These are phyloP conservation scores for Colletotrichum spinosum DNA, from an alignment of 2,329 filamentous ascomycete species.

Conservation along the genomic window DNA sequence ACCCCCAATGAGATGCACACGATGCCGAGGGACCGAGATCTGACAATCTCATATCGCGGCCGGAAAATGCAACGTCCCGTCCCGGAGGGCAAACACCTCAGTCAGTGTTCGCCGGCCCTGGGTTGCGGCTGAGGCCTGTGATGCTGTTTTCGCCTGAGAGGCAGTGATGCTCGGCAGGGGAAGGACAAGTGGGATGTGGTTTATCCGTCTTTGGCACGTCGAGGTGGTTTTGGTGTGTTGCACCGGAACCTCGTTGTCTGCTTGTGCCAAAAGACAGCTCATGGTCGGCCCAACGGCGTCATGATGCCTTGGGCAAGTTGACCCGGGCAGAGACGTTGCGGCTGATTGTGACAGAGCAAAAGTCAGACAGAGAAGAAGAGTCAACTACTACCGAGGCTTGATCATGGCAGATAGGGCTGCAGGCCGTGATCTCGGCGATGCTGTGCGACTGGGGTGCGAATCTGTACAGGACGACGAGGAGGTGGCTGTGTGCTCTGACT, in stretches of 20 bases:
- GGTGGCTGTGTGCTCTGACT: conserved; percentile 8
- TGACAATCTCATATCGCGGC: conserved; percentile 8
- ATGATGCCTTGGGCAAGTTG: conserved; percentile 25
- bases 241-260: conserved; percentile 20
- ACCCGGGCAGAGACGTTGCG: not conserved
- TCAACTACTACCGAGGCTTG: not conserved
- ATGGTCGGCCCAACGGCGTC: conserved; percentile 10
- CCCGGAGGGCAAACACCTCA: conserved; percentile 23
- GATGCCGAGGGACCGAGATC: conserved; percentile 20
- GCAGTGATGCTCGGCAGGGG: not conserved
- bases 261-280: conserved; percentile 18
- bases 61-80: conserved; percentile 27
- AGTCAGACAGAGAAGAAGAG: not conserved
- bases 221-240: conserved; percentile 26
- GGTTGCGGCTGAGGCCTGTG: not conserved
- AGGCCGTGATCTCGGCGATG: conserved; percentile 23
- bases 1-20: conserved; percentile 13
- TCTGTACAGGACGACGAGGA: conserved; percentile 3
- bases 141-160: conserved; percentile 5
- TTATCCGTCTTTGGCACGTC: not conserved
- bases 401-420: conserved; percentile 31
- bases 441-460: conserved; percentile 15
- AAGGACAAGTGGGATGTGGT: not conserved
- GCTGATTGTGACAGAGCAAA: not conserved
- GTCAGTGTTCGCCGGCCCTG: not conserved